phyloP scores from a whole-genome alignment of 208 protist species.

The Leishmania arabica region DNA sequence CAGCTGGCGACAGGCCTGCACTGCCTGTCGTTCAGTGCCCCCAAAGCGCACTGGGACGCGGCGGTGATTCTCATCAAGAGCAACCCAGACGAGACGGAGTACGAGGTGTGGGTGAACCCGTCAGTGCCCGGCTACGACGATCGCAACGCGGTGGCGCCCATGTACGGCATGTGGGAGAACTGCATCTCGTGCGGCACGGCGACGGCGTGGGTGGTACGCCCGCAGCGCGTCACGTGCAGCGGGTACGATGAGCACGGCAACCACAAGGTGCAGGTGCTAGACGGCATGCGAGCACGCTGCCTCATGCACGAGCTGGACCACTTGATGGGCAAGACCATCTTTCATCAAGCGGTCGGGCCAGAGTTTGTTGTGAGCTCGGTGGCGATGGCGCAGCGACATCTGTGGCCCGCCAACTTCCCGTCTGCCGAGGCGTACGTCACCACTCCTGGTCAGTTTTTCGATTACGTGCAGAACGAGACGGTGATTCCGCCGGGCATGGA shows the following conservation, averaged over 20 bases:
- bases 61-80: constrained; percentile 70
- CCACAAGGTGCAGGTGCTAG: constrained; percentile 69
- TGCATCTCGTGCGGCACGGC: constrained; percentile 81
- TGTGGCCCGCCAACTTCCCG: constrained; percentile 87
- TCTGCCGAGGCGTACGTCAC: constrained; percentile 88
- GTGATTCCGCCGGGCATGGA: constrained; percentile 80
- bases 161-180: constrained; percentile 95
- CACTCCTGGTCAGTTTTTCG: constrained; percentile 76
- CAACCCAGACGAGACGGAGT: constrained; percentile 64
- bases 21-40: constrained; percentile 83
- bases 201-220: constrained; percentile 80
- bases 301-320: constrained; percentile 93
- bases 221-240: constrained; percentile 78
- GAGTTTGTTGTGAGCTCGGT: constrained; percentile 84
- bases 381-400: constrained; percentile 75
- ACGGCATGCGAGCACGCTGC: constrained; percentile 82
- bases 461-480: constrained; percentile 79
- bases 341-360: constrained; percentile 71
- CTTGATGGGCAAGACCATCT: constrained; percentile 79
- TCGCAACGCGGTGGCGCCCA: constrained; percentile 67
- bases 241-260: constrained; percentile 79
- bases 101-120: constrained; percentile 91
- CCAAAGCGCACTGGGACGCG: constrained; percentile 89
- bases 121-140: constrained; percentile 79
- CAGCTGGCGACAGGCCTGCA: constrained; percentile 65